Percentiles rank a stretch among this genome's conserved stretches.
These are phyloP conservation scores for Zygotorulaspora mrakii DNA, from an alignment of 1,139 yeast species.

Conservation along the genomic window DNA sequence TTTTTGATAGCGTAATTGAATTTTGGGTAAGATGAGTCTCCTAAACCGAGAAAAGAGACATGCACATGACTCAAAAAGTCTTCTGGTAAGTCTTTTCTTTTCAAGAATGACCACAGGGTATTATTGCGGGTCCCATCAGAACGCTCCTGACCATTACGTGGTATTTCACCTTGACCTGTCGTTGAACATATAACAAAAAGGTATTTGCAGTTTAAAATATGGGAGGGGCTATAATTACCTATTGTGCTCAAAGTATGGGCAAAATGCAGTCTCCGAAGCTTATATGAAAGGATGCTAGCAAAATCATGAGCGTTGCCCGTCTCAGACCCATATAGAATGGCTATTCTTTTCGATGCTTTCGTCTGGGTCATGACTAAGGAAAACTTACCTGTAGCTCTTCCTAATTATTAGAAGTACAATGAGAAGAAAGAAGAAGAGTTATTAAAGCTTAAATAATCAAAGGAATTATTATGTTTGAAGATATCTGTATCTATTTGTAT, in stretches of 20 bases:
- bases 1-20: conserved; percentile 84
- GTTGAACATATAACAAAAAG: conserved; percentile 78
- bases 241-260: conserved; percentile 50
- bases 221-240: conserved; percentile 58
- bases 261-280: conserved; percentile 54
- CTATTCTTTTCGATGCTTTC: conserved; percentile 37
- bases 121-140: conserved; percentile 36
- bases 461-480: too few relatives aligned
- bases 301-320: conserved; percentile 90
- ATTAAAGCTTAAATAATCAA: too few relatives aligned
- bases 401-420: too few relatives aligned
- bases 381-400: too few relatives aligned
- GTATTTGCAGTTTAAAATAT: conserved; percentile 47
- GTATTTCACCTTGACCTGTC: conserved; percentile 94
- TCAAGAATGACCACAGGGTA: conserved; percentile 65
- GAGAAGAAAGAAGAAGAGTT: too few relatives aligned
- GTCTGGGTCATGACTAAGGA: conserved; percentile 6
- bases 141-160: conserved; percentile 54
- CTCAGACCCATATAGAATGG: conserved; percentile 83
- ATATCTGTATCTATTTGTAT: too few relatives aligned
- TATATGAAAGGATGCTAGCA: conserved; percentile 60
- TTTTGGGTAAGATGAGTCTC: conserved; percentile 89
- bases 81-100: conserved; percentile 61
- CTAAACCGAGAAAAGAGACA: conserved; percentile 80
- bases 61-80: conserved; percentile 59